phyloP scores from a whole-genome alignment of 345 rosid species.

The Brassica nigra region DNA sequence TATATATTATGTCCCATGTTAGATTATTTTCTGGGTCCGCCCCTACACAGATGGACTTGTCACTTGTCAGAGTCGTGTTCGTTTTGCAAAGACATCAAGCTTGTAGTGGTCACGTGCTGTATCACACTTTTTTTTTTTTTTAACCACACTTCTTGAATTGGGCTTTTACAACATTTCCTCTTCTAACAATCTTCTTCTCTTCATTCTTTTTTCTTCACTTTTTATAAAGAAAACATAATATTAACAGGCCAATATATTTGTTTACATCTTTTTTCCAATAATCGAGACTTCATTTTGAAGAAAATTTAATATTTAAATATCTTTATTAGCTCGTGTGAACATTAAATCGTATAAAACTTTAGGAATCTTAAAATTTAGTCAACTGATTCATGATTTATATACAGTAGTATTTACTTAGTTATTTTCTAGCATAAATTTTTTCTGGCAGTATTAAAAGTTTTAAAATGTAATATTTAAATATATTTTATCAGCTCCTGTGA shows the following conservation, averaged over 20 bases:
- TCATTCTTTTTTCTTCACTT: not conserved
- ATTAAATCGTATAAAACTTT: not conserved
- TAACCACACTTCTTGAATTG: not conserved
- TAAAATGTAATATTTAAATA: not conserved
- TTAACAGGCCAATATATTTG: not conserved
- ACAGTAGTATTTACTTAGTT: not conserved
- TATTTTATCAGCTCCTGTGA: not conserved
- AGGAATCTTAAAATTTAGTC: not conserved
- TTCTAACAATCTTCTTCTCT: not conserved
- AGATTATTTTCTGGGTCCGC: no score
- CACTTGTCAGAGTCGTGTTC: not conserved
- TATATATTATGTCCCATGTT: no score
- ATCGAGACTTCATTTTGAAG: not conserved
- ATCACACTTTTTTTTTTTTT: not conserved
- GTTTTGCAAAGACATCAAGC: not conserved
- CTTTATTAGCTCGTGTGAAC: not conserved
- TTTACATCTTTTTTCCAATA: not conserved
- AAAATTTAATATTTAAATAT: not conserved
- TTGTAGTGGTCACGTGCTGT: not conserved
- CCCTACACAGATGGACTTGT: not conserved
- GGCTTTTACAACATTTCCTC: not conserved
- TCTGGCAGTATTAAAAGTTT: not conserved
- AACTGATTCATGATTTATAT: not conserved
- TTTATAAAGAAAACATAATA: not conserved
- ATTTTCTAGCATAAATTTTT: not conserved